Percentiles rank a stretch among this genome's conserved stretches.
Evolutionary conservation across 2,329 filamentous ascomycete species (phyloP).

Genomic region (Botryotinia globosa): DNA sequence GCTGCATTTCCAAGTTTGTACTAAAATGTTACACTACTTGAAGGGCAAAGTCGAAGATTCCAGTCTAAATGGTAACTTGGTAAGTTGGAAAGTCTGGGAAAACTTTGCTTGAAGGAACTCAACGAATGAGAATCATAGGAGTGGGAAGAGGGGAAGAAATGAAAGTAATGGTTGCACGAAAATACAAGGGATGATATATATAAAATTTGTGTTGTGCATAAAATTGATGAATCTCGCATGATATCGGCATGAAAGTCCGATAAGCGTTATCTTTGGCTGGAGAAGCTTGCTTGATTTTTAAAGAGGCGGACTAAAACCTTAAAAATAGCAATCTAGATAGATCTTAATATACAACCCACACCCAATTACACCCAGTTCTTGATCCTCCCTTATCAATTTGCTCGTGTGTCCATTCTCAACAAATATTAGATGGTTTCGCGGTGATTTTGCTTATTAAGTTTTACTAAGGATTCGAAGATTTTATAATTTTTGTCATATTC

Average conservation of each 20-base stretch:
- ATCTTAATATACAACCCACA: not conserved
- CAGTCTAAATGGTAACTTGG: not conserved
- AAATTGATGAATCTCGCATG: slow-evolving; percentile 7
- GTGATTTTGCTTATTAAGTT: not conserved
- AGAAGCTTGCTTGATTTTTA: not conserved
- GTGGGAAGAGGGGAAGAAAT: not conserved
- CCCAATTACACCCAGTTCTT: not conserved
- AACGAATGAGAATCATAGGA: not conserved
- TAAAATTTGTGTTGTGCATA: not conserved
- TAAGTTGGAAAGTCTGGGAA: not conserved
- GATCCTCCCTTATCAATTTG: slow-evolving; percentile 1
- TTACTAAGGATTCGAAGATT: not conserved
- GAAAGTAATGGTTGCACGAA: not conserved
- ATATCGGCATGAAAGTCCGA: not conserved
- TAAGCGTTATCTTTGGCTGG: slow-evolving; percentile 1
- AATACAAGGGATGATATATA: not conserved
- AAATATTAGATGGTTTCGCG: not conserved
- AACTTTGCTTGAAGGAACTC: not conserved
- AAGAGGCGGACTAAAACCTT: slow-evolving; percentile 7
- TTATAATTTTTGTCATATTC: not conserved
- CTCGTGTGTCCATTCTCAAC: not conserved
- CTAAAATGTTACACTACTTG: not conserved
- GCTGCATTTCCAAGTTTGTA: slow-evolving; percentile 9
- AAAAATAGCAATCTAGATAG: not conserved
- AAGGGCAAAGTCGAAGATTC: not conserved